Base-by-base conservation (phyloP, 352 stramenopile genomes). In the Pythium utonaiense region DNA sequence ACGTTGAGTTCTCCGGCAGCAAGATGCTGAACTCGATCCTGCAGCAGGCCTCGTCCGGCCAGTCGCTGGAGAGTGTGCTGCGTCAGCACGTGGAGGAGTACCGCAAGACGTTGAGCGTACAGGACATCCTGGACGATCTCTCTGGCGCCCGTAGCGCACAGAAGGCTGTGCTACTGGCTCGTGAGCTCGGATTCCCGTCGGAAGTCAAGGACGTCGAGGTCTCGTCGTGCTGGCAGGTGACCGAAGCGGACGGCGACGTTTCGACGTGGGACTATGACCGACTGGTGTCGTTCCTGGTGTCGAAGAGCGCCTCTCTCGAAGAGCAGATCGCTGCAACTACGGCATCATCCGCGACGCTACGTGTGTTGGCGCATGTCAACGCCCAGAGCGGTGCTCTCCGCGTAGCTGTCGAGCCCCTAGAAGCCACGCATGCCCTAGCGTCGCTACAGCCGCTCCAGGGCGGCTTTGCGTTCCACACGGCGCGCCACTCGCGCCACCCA, bases 101-200 rank as follows among this genome's bases (percentile, higher is more conserved):
- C 71, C 74, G 74, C 55, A 58, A 72, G 52, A 65, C 70, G 24
- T 63, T 93, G 50, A 80, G 60, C 24, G 74, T 89, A 49, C 70
- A 71, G 21, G 80, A 93, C 30, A 80, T 98, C 17, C 81, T 97
- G n/a, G 93, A 98, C 49, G 92, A 98, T 81, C 70, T 98, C 47
- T 93, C 75, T 60, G 93, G 95, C 41, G 71, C 93, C 31, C 93
- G 92, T 54, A 89, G 80, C 30, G 89, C 91, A 44, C 89, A 95
- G 64, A 96, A 93, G 60, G 77, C 96, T 1, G 88, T 98, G 60
- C 78, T 98, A 51, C 76, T 99, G 41, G 94, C 89, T n/a, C 85
- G 89, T 14, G 95, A 98, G 60, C 77, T 99, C 30, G 93, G 93
- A 6, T 86, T 98, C 52, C 62, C 88, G 21, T 66, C 85, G 1